phyloP scores from a whole-genome alignment of 2,329 filamentous ascomycete species.

The Talaromyces sp. region DNA sequence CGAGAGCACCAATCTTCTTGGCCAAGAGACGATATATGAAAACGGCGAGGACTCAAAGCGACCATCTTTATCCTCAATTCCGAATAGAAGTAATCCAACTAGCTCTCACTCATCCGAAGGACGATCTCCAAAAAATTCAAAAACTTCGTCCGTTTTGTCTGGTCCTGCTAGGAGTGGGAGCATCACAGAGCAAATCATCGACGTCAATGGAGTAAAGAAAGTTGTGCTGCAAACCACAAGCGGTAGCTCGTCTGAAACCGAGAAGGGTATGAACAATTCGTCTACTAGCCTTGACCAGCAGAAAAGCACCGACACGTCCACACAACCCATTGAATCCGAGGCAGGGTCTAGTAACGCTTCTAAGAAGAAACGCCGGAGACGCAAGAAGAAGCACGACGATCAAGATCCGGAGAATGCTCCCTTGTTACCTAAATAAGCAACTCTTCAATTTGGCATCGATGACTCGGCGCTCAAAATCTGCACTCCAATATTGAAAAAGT shows the following conservation, averaged over 20 bases:
- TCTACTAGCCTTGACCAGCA: not conserved
- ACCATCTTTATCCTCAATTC: constrained; percentile 3
- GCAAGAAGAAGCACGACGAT: constrained; percentile 19
- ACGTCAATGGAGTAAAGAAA: constrained; percentile 70
- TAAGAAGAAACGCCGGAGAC: constrained; percentile 25
- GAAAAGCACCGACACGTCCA: not conserved
- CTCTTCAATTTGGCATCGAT: not conserved
- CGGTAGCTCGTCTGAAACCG: constrained; percentile 43
- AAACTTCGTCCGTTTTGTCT: constrained; percentile 34
- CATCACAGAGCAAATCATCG: constrained; percentile 74
- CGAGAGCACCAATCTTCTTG: constrained; percentile 19
- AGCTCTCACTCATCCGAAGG: constrained; percentile 22
- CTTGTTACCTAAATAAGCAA: constrained; percentile 13
- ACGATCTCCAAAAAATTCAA: constrained; percentile 14
- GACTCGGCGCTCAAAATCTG: not conserved
- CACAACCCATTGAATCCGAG: constrained; percentile 5
- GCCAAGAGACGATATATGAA: constrained; percentile 18
- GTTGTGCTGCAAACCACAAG: constrained; percentile 68
- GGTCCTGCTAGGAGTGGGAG: constrained; percentile 65
- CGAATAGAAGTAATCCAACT: constrained; percentile 16
- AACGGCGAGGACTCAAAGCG: not conserved
- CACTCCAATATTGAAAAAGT: not conserved
- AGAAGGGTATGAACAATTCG: constrained; percentile 10
- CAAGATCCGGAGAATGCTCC: constrained; percentile 17
- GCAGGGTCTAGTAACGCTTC: not conserved